Evolutionary conservation across 1,284 basidiomycete genomes (phyloP).

Genomic region (Ustilago bromivora): DNA sequence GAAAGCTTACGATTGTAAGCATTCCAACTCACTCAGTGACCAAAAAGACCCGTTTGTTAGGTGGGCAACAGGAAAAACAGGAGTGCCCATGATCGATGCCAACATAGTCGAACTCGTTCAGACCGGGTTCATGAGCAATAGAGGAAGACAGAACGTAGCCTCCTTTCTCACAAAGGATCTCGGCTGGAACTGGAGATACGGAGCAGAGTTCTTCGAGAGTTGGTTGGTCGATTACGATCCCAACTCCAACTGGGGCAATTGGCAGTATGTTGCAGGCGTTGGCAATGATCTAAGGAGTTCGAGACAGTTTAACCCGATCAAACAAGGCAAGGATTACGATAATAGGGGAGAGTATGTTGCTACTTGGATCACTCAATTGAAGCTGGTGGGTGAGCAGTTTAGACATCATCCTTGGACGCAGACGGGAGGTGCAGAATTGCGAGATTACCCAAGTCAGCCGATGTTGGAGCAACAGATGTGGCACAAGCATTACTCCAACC

Average conservation of each 20-base stretch:
- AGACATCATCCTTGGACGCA: slow-evolving; percentile 59
- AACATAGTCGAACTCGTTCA: slow-evolving; percentile 61
- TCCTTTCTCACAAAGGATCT: slow-evolving; percentile 61
- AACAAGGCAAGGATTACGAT: slow-evolving; percentile 64
- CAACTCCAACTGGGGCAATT: slow-evolving; percentile 57
- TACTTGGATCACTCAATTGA: slow-evolving; percentile 53
- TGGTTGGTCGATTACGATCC: slow-evolving; percentile 60
- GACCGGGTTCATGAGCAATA: slow-evolving; percentile 74
- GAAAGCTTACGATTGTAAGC: slow-evolving; percentile 58
- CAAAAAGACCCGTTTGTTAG: slow-evolving; percentile 50
- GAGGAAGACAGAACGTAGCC: slow-evolving; percentile 62
- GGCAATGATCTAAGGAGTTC: slow-evolving; percentile 61
- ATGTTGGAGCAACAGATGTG: slow-evolving; percentile 60
- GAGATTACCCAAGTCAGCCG: slow-evolving; percentile 48
- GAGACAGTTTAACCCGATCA: slow-evolving; percentile 65
- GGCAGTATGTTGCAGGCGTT: slow-evolving; percentile 65
- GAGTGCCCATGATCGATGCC: slow-evolving; percentile 64
- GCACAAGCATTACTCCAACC: slow-evolving; percentile 51
- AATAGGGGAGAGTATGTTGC: slow-evolving; percentile 49
- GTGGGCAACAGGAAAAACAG: slow-evolving; percentile 51
- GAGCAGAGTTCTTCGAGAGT: slow-evolving; percentile 61
- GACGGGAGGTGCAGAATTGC: neutral
- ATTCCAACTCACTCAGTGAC: slow-evolving; percentile 25
- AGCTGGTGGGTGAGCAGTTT: slow-evolving; percentile 11
- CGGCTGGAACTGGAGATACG: slow-evolving; percentile 58